Conservation (phyloP, 1,284 basidiomycete species). For the Cryptococcus depauperatus region DNA sequence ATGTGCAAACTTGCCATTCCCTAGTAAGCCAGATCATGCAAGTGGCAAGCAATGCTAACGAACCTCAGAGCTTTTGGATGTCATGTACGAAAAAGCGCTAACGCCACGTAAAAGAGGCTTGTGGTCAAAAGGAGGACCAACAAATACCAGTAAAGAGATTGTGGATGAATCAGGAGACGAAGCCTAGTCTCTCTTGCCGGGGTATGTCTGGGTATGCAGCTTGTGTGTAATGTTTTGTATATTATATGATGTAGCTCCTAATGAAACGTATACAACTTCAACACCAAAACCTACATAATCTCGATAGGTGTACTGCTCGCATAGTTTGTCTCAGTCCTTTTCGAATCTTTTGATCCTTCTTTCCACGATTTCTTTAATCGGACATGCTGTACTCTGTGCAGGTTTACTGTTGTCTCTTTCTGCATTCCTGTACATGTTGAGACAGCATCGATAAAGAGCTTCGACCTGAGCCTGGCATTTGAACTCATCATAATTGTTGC, state of each 20-base stretch:
- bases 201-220: too few relatives aligned
- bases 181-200: too few relatives aligned
- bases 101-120: too few relatives aligned
- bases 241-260: too few relatives aligned
- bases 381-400: constrained; percentile 27
- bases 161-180: too few relatives aligned
- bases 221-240: too few relatives aligned
- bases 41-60: background rate
- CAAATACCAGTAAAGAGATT: too few relatives aligned
- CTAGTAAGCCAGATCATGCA: background rate
- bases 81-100: background rate
- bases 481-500: constrained; percentile 33
- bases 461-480: constrained; percentile 29
- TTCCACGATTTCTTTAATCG: constrained; percentile 27
- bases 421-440: constrained; percentile 28
- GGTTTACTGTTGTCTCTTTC: constrained; percentile 18
- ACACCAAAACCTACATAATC: too few relatives aligned
- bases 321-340: background rate
- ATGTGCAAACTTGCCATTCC: background rate
- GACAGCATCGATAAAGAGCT: constrained; percentile 36
- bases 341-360: constrained; percentile 31
- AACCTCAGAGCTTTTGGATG: background rate
- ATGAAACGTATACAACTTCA: too few relatives aligned
- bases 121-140: too few relatives aligned
- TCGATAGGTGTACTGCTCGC: too few relatives aligned